phyloP scores from a whole-genome alignment of 2,329 filamentous ascomycete genomes.

The Neonectria magnoliae region DNA sequence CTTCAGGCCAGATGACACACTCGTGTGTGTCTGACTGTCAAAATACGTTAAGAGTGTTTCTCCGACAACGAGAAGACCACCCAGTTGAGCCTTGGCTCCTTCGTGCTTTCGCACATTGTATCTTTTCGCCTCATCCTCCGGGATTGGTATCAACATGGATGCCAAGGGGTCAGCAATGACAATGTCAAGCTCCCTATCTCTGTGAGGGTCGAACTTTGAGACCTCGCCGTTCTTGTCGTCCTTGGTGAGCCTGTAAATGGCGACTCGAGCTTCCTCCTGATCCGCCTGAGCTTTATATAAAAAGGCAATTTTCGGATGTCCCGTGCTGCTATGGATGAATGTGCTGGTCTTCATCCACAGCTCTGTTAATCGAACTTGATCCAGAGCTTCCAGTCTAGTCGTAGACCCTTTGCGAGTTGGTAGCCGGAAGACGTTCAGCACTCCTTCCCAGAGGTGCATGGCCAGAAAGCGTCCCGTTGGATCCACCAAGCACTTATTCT shows the following conservation, averaged over 20 bases:
- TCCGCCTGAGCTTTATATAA: constrained; percentile 66
- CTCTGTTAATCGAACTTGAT: constrained; percentile 66
- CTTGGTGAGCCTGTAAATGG: constrained; percentile 67
- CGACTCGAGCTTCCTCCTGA: constrained; percentile 63
- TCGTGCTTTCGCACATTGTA: constrained; percentile 68
- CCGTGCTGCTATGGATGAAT: constrained; percentile 67
- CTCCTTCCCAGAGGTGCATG: constrained; percentile 69
- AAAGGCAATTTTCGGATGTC: constrained; percentile 67
- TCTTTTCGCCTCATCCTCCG: constrained; percentile 66
- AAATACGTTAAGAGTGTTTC: constrained; percentile 88
- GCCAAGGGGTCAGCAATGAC: constrained; percentile 65
- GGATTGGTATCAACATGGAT: constrained; percentile 71
- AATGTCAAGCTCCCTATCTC: constrained; percentile 65
- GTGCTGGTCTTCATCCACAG: constrained; percentile 68
- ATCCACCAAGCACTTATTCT: constrained; percentile 85
- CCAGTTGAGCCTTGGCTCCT: constrained; percentile 65
- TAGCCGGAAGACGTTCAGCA: constrained; percentile 65
- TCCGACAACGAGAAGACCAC: constrained; percentile 78
- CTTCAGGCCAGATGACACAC: constrained; percentile 70
- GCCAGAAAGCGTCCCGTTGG: constrained; percentile 73
- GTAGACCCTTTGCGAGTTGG: constrained; percentile 56
- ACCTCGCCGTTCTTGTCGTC: constrained; percentile 66
- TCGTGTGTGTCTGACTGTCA: constrained; percentile 77
- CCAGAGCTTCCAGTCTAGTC: constrained; percentile 59
- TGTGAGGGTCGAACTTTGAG: constrained; percentile 64